Evolutionary conservation across 371 early-diverging fungal species (phyloP), one percentile per base, ranked within the genome.

Genomic region (Synchytrium microbalum): DNA sequence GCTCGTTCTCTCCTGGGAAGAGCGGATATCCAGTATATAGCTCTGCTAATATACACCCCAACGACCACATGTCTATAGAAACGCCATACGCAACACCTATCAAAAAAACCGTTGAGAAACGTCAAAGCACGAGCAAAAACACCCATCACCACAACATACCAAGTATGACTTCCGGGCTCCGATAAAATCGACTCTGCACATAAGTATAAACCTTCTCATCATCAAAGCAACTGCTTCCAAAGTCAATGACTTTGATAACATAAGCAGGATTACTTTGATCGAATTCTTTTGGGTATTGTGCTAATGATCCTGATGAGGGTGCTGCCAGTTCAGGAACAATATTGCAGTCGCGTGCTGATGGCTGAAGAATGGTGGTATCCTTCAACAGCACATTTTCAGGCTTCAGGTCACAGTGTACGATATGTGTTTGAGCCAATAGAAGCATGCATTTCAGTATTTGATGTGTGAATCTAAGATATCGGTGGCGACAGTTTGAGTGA

Each of bases 401-500:
- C 66, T 99, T 99, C 62, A 99, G 77, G 75, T 99, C 99, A 68
- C 98, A 95, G 69, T 99, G 99, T n/a, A 96, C 88, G 57, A 99
- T 92, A 38, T 85, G 79, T 59, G 89, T 80, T 27, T 77, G 68
- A 32, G 77, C 70, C 65, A 99, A 73, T n/a, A 95, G 65, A 38
- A 79, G 72, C 51, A 99, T 71, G 19, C 92, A 88, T 59, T 89
- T 82, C 52, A 99, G 77, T 38, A 99, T 75, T 70, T 99, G 99
- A 1, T 75, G 72, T 1, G 92, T 79, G 32, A 99, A 89, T 31
- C 88, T 82, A 60, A 13, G 31, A 51, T 30, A 30, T 56, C 30
- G 32, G 60, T 27, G 54, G 19, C 60, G 38, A 13, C 58, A 16
- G 27, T 13, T 26, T 65, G n/a, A n/a, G n/a, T n/a, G n/a, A n/a